Conservation (phyloP, 2,329 filamentous ascomycete species). For the Trichoderma harzianum region DNA sequence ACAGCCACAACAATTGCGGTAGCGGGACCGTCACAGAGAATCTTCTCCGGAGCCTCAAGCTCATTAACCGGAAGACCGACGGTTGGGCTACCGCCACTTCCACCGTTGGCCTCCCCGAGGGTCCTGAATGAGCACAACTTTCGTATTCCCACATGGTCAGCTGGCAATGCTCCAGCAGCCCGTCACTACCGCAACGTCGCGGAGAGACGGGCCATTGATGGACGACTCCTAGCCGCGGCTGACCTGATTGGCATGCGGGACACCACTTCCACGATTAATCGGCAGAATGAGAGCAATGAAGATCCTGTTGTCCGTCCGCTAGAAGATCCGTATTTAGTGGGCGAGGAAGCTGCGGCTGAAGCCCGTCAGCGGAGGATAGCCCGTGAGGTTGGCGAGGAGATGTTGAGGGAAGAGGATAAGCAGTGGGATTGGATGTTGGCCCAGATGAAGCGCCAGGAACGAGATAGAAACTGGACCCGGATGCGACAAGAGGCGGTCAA, state of each 20-base stretch:
- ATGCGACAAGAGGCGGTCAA: slow-evolving; percentile 40
- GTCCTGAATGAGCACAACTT: slow-evolving; percentile 50
- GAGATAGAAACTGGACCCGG: slow-evolving; percentile 47
- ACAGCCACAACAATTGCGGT: neutral
- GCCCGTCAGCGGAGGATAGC: slow-evolving; percentile 56
- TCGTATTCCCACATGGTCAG: slow-evolving; percentile 58
- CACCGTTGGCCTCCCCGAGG: slow-evolving; percentile 37
- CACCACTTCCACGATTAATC: neutral
- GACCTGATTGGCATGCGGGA: slow-evolving; percentile 20
- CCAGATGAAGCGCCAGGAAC: slow-evolving; percentile 50
- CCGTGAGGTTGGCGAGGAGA: slow-evolving; percentile 53
- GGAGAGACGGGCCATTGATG: slow-evolving; percentile 54
- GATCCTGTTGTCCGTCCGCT: slow-evolving; percentile 43
- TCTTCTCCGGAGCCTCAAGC: slow-evolving; percentile 23
- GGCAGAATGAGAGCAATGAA: slow-evolving; percentile 14
- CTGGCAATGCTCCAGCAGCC: slow-evolving; percentile 50
- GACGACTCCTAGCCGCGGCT: slow-evolving; percentile 33
- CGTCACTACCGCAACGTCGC: slow-evolving; percentile 64
- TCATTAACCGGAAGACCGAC: slow-evolving; percentile 33
- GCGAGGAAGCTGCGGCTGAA: slow-evolving; percentile 58
- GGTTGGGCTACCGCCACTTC: slow-evolving; percentile 51
- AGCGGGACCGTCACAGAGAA: neutral
- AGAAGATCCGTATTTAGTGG: slow-evolving; percentile 66
- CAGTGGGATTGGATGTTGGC: slow-evolving; percentile 60
- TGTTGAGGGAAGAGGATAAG: slow-evolving; percentile 54